Conservation (phyloP, 2,329 filamentous ascomycete genomes). For the Fusarium sterilihyphosum region DNA sequence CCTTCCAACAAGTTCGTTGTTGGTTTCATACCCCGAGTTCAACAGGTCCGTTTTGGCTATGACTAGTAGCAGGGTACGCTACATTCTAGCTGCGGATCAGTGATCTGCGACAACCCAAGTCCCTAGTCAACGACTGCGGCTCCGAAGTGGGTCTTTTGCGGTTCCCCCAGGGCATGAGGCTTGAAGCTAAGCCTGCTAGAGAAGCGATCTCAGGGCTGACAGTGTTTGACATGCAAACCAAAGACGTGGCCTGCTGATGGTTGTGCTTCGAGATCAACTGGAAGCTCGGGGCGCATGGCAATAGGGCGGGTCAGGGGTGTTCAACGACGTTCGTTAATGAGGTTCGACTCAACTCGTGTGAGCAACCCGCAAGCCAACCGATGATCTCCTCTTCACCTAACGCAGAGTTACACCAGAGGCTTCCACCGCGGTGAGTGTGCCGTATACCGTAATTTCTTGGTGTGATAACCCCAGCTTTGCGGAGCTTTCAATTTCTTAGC, state of each 20-base stretch:
- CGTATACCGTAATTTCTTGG: background rate
- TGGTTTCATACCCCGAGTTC: constrained; percentile 30
- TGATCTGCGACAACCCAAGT: constrained; percentile 35
- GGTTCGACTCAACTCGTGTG: constrained; percentile 22
- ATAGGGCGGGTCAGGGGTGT: no score
- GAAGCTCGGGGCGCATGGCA: no score
- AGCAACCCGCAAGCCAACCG: constrained; percentile 21
- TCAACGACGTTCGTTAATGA: background rate
- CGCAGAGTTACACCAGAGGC: constrained; percentile 7
- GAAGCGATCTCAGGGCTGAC: no score
- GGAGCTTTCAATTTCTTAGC: background rate
- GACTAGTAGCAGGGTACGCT: background rate
- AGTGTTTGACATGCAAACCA: no score
- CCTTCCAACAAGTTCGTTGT: constrained; percentile 10
- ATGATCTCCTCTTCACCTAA: constrained; percentile 15
- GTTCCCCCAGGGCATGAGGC: constrained; percentile 40
- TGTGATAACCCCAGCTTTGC: constrained; percentile 8
- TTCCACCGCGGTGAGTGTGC: constrained; percentile 30
- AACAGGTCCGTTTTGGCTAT: background rate
- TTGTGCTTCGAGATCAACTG: no score
- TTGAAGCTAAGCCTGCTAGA: constrained; percentile 5
- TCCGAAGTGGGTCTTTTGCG: constrained; percentile 44
- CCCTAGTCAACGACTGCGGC: constrained; percentile 37
- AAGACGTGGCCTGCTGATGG: no score
- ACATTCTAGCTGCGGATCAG: constrained; percentile 41